Percentiles rank a stretch among this genome's conserved stretches.
Conservation (phyloP, 192 early-diverging fungal genomes). For the Coemansia sp. region DNA sequence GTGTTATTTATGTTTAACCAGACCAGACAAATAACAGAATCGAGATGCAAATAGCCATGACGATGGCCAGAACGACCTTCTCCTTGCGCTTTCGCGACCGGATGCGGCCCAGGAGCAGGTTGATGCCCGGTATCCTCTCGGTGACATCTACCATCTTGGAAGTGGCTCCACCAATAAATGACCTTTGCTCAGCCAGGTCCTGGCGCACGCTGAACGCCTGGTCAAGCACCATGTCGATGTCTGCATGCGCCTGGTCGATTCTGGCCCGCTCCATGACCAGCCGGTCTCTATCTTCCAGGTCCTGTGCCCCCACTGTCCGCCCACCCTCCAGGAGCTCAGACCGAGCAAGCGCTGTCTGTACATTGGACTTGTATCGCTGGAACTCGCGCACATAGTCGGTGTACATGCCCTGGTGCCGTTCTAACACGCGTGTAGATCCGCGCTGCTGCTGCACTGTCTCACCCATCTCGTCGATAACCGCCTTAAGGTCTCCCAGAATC, state of each 20-base stretch:
- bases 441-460: slow-evolving; percentile 42
- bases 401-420: slow-evolving; percentile 39
- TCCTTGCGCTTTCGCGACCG: slow-evolving; percentile 50
- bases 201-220: slow-evolving; percentile 45
- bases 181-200: slow-evolving; percentile 40
- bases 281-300: slow-evolving; percentile 28
- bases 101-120: slow-evolving; percentile 43
- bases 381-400: slow-evolving; percentile 43
- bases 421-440: slow-evolving; percentile 41
- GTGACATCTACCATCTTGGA: slow-evolving; percentile 34
- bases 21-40: slow-evolving; percentile 33
- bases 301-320: not conserved
- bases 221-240: slow-evolving; percentile 51
- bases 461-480: slow-evolving; percentile 39
- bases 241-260: slow-evolving; percentile 45
- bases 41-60: slow-evolving; percentile 35
- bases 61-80: slow-evolving; percentile 42
- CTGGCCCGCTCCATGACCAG: slow-evolving; percentile 34
- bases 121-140: slow-evolving; percentile 47
- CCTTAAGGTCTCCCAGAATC: slow-evolving; percentile 36
- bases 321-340: slow-evolving; percentile 24
- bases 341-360: slow-evolving; percentile 28
- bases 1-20: slow-evolving; percentile 4
- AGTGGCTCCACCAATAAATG: slow-evolving; percentile 21
- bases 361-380: slow-evolving; percentile 42